Evolutionary conservation across 371 early-diverging fungal genomes (phyloP).

Genomic region (Mortierella sp.): DNA sequence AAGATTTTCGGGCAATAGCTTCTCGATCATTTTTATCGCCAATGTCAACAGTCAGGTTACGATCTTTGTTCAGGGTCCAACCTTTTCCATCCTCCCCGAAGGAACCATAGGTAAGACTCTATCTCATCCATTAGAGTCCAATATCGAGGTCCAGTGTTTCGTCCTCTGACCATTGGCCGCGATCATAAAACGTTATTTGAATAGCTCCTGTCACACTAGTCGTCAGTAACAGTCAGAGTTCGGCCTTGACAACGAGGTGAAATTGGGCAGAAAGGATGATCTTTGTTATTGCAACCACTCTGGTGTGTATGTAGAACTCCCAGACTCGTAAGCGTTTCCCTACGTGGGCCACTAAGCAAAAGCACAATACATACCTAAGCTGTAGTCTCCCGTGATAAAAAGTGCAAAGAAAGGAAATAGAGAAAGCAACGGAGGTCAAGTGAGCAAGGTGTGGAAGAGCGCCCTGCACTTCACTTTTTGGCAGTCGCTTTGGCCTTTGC

Average conservation of each 20-base stretch:
- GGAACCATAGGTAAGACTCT: slow-evolving; percentile 24
- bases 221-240: neutral
- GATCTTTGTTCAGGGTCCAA: slow-evolving; percentile 22
- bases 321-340: neutral
- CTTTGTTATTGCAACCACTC: neutral
- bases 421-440: too few species aligned
- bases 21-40: slow-evolving; percentile 30
- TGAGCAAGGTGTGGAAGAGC: too few species aligned
- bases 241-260: slow-evolving; percentile 3
- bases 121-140: neutral
- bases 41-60: slow-evolving; percentile 22
- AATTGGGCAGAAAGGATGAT: neutral
- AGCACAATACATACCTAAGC: neutral
- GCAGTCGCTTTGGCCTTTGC: slow-evolving; percentile 41
- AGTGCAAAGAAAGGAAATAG: too few species aligned
- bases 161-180: too few species aligned
- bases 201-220: slow-evolving; percentile 10
- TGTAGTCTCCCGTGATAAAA: too few species aligned
- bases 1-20: slow-evolving; percentile 30
- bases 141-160: too few species aligned
- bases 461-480: slow-evolving; percentile 50
- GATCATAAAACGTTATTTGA: too few species aligned
- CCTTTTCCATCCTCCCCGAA: slow-evolving; percentile 25
- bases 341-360: neutral
- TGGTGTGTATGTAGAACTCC: slow-evolving; percentile 4